phyloP scores from a whole-genome alignment of 2,329 filamentous ascomycete genomes.

The Onygenales sp. region DNA sequence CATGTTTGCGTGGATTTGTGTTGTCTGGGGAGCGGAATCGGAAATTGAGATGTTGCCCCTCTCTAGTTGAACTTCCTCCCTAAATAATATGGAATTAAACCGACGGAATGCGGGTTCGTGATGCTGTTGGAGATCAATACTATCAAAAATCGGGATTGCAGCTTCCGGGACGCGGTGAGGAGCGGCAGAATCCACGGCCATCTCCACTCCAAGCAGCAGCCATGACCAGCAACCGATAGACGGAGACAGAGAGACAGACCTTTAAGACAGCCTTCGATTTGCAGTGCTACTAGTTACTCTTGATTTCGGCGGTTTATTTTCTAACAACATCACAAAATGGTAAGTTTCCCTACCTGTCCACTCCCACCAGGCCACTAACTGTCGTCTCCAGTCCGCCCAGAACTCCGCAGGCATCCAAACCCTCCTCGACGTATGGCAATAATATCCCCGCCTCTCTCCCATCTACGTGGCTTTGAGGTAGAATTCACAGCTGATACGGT shows the following conservation, averaged over 20 bases:
- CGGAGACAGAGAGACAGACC: too few relatives aligned
- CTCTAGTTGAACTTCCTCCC: too few relatives aligned
- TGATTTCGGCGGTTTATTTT: not conserved
- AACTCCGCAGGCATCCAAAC: conserved; percentile 98
- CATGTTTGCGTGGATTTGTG: conserved; percentile 44
- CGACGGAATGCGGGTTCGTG: too few relatives aligned
- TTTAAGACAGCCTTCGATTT: not conserved
- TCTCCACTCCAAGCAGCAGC: not conserved
- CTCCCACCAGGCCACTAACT: not conserved
- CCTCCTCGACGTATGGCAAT: conserved; percentile 76
- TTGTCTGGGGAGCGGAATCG: not conserved
- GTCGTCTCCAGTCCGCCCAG: conserved; percentile 58
- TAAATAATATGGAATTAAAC: too few relatives aligned
- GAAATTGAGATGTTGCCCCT: not conserved
- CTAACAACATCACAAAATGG: conserved; percentile 1
- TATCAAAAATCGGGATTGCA: not conserved
- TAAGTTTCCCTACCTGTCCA: not conserved
- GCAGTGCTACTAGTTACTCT: not conserved
- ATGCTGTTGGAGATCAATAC: not conserved
- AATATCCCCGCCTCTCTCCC: not conserved
- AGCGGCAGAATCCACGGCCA: not conserved
- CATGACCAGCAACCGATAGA: not conserved
- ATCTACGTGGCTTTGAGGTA: conserved; percentile 1
- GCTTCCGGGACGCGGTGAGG: not conserved
- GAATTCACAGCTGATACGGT: not conserved